Conservation (phyloP, 805 yeast genomes). For the Lipomyces japonicus region DNA sequence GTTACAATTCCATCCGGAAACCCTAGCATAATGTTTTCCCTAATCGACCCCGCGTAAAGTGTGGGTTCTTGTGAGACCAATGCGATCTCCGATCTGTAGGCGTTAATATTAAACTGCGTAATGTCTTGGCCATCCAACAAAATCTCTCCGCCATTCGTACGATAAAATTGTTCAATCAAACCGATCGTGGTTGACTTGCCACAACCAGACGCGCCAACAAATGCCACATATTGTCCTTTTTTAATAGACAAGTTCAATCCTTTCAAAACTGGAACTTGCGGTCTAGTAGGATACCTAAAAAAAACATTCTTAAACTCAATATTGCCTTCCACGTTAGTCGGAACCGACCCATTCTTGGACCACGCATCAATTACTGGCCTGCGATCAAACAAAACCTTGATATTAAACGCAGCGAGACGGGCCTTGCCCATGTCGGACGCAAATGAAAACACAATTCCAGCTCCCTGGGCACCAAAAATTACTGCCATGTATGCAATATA, state of each 20-base stretch:
- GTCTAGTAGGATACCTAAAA: conserved; percentile 36
- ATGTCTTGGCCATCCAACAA: conserved; percentile 53
- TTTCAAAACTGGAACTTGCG: conserved; percentile 32
- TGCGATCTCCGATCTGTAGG: conserved; percentile 52
- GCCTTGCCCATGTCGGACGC: conserved; percentile 48
- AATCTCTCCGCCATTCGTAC: conserved; percentile 49
- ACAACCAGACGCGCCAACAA: conserved; percentile 79
- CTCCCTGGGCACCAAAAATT: conserved; percentile 44
- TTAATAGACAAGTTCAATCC: conserved; percentile 43
- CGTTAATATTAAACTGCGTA: conserved; percentile 47
- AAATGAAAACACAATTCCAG: conserved; percentile 42
- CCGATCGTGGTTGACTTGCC: conserved; percentile 49
- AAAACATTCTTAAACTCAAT: conserved; percentile 47
- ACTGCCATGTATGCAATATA: conserved; percentile 43
- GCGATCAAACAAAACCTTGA: conserved; percentile 36
- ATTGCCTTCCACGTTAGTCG: conserved; percentile 43
- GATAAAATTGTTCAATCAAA: conserved; percentile 52
- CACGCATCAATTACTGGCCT: conserved; percentile 40
- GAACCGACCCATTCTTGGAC: conserved; percentile 32
- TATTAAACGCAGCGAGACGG: conserved; percentile 37
- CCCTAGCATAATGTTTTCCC: conserved; percentile 62
- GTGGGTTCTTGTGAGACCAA: conserved; percentile 59
- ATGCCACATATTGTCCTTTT: conserved; percentile 80
- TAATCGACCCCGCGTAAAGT: conserved; percentile 73
- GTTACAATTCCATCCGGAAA: conserved; percentile 36